Conservation (phyloP, 2,329 filamentous ascomycete species). For the Hyphodiscus sp. region DNA sequence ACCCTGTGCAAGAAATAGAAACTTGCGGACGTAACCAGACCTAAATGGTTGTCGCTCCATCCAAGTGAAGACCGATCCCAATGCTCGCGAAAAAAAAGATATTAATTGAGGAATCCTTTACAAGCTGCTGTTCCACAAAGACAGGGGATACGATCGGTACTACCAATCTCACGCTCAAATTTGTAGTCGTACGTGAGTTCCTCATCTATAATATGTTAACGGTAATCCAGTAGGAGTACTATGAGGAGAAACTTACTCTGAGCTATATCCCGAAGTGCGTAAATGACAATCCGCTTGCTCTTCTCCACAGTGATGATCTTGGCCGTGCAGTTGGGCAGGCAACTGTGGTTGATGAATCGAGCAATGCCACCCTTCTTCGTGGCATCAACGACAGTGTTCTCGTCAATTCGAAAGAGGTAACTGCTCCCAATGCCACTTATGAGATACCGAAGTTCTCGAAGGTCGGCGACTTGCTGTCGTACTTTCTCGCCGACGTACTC, state of each 20-base stretch:
- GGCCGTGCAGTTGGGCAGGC: slow-evolving; percentile 95
- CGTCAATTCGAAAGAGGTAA: slow-evolving; percentile 96
- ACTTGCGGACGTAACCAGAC: not conserved
- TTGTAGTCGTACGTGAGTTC: slow-evolving; percentile 99
- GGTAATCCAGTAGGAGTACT: not conserved
- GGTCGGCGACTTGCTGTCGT: slow-evolving; percentile 92
- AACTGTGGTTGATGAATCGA: slow-evolving; percentile 97
- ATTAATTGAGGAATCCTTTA: slow-evolving; percentile 95
- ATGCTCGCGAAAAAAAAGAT: slow-evolving; percentile 5
- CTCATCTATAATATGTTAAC: slow-evolving; percentile 61
- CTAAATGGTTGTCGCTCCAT: not conserved
- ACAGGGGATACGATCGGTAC: slow-evolving; percentile 91
- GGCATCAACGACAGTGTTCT: slow-evolving; percentile 94
- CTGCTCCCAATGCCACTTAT: slow-evolving; percentile 96
- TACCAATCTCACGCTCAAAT: slow-evolving; percentile 95
- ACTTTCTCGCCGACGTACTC: slow-evolving; percentile 99
- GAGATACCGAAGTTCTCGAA: slow-evolving; percentile 85
- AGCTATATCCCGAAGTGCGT: slow-evolving; percentile 89
- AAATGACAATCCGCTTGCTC: slow-evolving; percentile 97
- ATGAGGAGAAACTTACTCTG: slow-evolving; percentile 65
- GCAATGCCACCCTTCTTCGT: slow-evolving; percentile 98
- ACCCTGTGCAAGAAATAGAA: not conserved
- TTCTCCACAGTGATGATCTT: slow-evolving; percentile 99
- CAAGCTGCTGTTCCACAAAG: slow-evolving; percentile 92
- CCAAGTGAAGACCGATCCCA: not conserved